phyloP scores from a whole-genome alignment of 495 filamentous ascomycete species.

The Parathielavia appendiculata region DNA sequence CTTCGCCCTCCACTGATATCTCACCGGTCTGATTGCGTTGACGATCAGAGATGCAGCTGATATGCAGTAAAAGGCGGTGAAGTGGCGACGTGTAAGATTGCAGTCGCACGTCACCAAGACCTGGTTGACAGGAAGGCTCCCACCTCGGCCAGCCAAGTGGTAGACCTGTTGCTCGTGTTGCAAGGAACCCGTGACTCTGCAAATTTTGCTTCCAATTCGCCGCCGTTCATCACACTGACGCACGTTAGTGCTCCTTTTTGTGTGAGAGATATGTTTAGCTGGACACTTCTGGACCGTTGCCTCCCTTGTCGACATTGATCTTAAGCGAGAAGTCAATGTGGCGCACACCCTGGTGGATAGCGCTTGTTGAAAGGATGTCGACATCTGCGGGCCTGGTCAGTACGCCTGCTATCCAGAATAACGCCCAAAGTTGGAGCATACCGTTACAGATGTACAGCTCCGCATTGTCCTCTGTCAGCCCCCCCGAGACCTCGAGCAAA shows the following conservation, averaged over 20 bases:
- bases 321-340: conserved; percentile 97
- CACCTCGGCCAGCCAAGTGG: neutral
- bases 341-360: conserved; percentile 88
- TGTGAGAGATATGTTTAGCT: conserved; percentile 14
- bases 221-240: neutral
- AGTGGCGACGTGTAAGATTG: neutral
- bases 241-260: neutral
- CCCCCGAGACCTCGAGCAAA: conserved; percentile 87
- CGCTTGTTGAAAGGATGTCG: conserved; percentile 91
- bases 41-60: neutral
- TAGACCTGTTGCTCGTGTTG: neutral
- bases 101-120: neutral
- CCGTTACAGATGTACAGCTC: conserved; percentile 69
- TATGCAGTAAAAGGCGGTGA: neutral
- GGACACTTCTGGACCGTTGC: conserved; percentile 24
- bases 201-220: neutral
- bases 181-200: neutral
- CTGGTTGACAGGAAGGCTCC: neutral
- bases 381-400: conserved; percentile 52
- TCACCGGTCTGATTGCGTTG: neutral
- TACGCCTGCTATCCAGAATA: neutral
- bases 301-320: conserved; percentile 48
- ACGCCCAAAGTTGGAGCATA: conserved; percentile 28
- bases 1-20: neutral
- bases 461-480: conserved; percentile 80